These are phyloP conservation scores for Agaricales sp. DNA, from an alignment of 1,284 basidiomycete species.

Conservation along the genomic window DNA sequence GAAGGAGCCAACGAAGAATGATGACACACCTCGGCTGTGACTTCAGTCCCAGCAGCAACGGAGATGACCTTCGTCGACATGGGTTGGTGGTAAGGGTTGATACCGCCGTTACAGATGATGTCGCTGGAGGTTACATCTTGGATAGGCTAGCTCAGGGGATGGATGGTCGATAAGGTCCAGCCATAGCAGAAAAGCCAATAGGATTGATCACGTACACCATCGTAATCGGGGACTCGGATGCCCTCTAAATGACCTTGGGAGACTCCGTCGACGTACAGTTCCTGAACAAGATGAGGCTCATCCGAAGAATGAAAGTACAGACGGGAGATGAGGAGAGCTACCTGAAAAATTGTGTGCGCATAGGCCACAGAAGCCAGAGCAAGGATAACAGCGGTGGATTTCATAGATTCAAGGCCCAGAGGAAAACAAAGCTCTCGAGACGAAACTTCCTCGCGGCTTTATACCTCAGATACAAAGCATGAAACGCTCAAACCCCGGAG, in stretches of 20 bases:
- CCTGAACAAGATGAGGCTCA: no score
- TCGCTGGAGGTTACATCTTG: constrained; percentile 45
- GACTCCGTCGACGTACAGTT: constrained; percentile 38
- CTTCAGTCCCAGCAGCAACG: constrained; percentile 36
- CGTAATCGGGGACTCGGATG: constrained; percentile 37
- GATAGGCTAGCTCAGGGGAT: constrained; percentile 30
- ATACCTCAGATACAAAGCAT: neutral
- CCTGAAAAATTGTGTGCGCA: constrained; percentile 42
- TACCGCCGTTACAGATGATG: constrained; percentile 50
- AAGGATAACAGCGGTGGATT: neutral
- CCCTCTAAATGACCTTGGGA: constrained; percentile 34
- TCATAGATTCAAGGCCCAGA: neutral
- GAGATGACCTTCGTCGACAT: constrained; percentile 38
- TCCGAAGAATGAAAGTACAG: no score
- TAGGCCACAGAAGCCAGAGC: constrained; percentile 19
- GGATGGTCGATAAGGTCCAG: no score
- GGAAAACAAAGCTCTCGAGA: neutral
- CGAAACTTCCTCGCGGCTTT: neutral
- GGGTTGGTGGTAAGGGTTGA: constrained; percentile 46
- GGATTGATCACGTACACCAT: constrained; percentile 31
- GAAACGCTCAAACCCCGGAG: no score
- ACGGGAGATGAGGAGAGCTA: no score
- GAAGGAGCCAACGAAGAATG: no score
- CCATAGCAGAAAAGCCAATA: neutral
- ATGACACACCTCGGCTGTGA: constrained; percentile 32